A percentile compares a stretch with the other conserved stretches of the same genome.
phyloP scores from a whole-genome alignment of 306 rosid species.

The Cotoneaster glaucophyllus region DNA sequence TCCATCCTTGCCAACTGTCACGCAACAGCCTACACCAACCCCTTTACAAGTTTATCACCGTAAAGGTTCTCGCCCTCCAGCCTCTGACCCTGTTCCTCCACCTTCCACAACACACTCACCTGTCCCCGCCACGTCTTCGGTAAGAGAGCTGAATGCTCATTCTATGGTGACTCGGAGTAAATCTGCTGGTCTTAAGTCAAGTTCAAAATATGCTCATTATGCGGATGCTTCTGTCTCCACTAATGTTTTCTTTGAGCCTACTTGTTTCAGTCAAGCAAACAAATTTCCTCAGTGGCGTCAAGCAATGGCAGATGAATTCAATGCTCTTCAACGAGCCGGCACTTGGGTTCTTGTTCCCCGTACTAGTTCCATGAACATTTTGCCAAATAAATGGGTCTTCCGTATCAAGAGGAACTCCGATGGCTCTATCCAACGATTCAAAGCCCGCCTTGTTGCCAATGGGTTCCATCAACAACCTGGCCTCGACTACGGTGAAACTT shows the following conservation, averaged over 20 bases:
- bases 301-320: not conserved
- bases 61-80: no score
- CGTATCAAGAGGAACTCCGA: not conserved
- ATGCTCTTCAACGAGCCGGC: not conserved
- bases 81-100: no score
- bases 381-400: not conserved
- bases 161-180: not conserved
- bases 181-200: rapidly evolving
- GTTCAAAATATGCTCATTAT: not conserved
- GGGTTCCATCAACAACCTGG: no score
- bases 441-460: no score
- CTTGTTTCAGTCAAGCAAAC: not conserved
- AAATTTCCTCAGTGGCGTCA: not conserved
- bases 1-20: no score
- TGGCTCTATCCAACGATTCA: no score
- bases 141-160: no score
- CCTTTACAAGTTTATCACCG: no score
- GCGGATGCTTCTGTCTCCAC: not conserved
- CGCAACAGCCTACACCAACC: no score
- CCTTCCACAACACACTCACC: no score
- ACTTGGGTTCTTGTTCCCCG: not conserved
- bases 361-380: not conserved
- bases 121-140: no score
- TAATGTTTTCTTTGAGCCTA: not conserved
- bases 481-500: no score